Evolutionary conservation across 208 protist species (phyloP).

Genomic region (Giardia duodenalis): DNA sequence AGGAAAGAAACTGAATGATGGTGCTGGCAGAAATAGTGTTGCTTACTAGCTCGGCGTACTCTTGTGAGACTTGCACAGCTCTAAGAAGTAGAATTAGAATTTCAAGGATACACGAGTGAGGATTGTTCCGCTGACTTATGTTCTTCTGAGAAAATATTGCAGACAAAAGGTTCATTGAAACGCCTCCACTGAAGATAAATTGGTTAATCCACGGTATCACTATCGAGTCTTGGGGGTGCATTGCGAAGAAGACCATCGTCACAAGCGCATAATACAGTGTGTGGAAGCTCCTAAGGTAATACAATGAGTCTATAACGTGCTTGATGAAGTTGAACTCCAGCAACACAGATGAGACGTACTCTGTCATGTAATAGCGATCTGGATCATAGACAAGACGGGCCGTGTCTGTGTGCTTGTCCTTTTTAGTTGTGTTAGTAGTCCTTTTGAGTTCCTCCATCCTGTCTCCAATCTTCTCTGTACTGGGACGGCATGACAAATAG

Average conservation of each 20-base stretch:
- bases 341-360: neutral
- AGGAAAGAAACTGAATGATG: neutral
- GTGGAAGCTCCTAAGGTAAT: neutral
- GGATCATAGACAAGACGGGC: too few species aligned
- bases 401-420: too few species aligned
- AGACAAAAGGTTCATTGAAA: neutral
- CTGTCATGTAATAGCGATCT: neutral
- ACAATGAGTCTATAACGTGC: neutral
- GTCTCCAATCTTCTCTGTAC: neutral
- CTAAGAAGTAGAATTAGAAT: neutral
- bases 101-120: neutral
- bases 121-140: neutral
- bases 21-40: neutral
- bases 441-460: too few species aligned
- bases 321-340: conserved; percentile 9
- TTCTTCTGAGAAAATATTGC: neutral
- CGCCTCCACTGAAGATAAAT: neutral
- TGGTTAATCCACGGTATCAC: neutral
- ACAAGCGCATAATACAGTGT: neutral
- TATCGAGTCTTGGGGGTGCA: neutral
- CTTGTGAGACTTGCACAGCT: neutral
- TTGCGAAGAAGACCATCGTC: neutral
- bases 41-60: neutral
- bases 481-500: neutral
- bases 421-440: too few species aligned